These are phyloP conservation scores for Colletotrichum liaoningense DNA, from an alignment of 2,329 filamentous ascomycete genomes.

Conservation along the genomic window DNA sequence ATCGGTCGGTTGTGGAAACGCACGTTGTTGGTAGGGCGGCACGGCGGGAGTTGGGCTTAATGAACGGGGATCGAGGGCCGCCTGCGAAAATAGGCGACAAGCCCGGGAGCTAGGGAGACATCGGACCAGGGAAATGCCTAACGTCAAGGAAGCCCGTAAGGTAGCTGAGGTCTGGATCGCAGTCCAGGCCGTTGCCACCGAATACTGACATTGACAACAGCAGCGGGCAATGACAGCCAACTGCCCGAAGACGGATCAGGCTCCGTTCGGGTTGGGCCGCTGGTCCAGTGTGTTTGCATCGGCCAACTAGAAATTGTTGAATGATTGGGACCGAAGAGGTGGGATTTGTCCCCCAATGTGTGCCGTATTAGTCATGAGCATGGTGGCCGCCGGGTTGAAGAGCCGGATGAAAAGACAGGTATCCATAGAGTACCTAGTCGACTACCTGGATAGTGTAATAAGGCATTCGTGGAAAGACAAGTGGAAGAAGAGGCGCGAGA, in stretches of 20 bases:
- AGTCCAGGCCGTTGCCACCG: not conserved
- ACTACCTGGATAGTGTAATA: too few species aligned
- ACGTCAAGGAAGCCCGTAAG: not conserved
- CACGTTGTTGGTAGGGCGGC: not conserved
- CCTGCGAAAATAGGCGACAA: not conserved
- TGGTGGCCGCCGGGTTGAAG: not conserved
- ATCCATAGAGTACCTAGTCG: not conserved
- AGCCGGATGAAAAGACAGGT: not conserved
- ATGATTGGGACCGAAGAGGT: not conserved
- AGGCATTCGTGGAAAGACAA: not conserved
- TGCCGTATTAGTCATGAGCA: not conserved
- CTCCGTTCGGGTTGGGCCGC: slow-evolving; percentile 13
- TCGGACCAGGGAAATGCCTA: not conserved
- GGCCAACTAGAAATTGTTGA: slow-evolving; percentile 20
- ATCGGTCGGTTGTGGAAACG: not conserved
- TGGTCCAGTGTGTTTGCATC: slow-evolving; percentile 4
- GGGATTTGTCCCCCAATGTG: not conserved
- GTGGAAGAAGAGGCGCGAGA: not conserved
- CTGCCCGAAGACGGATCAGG: not conserved
- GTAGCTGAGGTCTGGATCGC: not conserved
- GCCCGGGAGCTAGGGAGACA: not conserved
- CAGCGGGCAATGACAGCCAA: not conserved
- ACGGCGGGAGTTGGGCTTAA: slow-evolving; percentile 2
- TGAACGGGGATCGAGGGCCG: slow-evolving; percentile 13
- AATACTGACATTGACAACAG: not conserved